Evolutionary conservation across 2,329 filamentous ascomycete genomes (phyloP), one percentile per base, ranked within the genome.

Genomic region (Lasiodiplodia sp.): DNA sequence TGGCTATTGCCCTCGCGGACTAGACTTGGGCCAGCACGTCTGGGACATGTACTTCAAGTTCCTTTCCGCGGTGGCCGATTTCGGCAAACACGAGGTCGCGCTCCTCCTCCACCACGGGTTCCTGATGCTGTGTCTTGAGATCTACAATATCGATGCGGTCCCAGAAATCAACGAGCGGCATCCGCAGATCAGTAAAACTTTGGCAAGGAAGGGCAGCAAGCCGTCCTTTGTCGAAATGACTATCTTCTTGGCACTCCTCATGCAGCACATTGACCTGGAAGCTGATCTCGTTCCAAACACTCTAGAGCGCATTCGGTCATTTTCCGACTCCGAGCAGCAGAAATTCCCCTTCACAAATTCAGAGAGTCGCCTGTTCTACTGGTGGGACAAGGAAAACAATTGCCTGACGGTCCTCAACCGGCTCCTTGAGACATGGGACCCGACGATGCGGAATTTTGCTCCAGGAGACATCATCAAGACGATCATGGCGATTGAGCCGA

Each of bases 401-500:
- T 75, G 75, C 4, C 72, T 75, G 21, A 74, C 75, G 25, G 73
- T 76, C n/a, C 63, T 80, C 21, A 78, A 80, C 64, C 78, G 75
- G 63, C 75, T 78, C 65, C 68, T 79, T 34, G 78, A 80, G 66
- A 47, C 71, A 5, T 79, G 78, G 44, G 78, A 80, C 66, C 71
- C 73, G 2, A 75, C 76, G 8, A 10, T 11, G 44, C 53, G 72
- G 21, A 77, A 75, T 56, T 78, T 76, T 69, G 12, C 3, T 14
- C 78, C 78, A 38, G 77, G 77, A 14, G 74, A 78, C 28, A 72
- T 80, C 11, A 66, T 80, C 49, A 78, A 74, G 57, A 72, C 72
- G 71, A 75, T 80, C 73, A 71, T 64, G 16, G 23, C 47, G 14
- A 47, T 64, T 2, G 47, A 64, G 25, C 10, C 74, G 75, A 37